phyloP scores from a whole-genome alignment of 2,329 filamentous ascomycete genomes.

The Apiospora kogelbergensis region DNA sequence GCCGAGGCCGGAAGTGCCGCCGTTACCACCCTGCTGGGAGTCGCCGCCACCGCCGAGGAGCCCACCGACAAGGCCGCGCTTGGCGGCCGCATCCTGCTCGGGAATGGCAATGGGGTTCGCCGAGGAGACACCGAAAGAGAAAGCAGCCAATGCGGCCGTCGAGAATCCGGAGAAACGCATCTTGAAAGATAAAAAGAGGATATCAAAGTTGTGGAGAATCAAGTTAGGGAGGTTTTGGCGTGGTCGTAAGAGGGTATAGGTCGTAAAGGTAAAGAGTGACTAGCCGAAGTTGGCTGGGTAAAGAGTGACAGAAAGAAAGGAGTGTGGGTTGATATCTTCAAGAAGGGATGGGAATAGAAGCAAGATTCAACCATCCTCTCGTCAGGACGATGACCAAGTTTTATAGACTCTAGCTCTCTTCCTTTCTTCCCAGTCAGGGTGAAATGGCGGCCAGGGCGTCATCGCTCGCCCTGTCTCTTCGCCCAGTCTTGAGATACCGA shows the following conservation, averaged over 20 bases:
- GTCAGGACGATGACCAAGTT: background rate
- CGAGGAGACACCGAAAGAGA: constrained; percentile 5
- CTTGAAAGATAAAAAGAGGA: background rate
- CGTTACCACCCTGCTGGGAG: background rate
- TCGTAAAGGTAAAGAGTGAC: background rate
- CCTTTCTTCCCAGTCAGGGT: background rate
- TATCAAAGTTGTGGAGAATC: background rate
- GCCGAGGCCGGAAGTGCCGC: background rate
- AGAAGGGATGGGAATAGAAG: background rate
- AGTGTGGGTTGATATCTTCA: background rate
- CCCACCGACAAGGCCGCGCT: background rate
- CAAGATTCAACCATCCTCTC: background rate
- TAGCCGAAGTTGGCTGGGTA: background rate
- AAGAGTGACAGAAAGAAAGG: background rate
- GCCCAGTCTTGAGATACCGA: background rate
- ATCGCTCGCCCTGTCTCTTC: background rate
- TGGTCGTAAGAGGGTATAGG: background rate
- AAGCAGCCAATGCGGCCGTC: constrained; percentile 9
- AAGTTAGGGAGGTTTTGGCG: background rate
- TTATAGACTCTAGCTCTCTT: background rate
- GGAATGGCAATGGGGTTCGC: constrained; percentile 2
- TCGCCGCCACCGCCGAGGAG: background rate
- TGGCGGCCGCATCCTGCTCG: background rate
- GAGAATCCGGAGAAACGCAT: constrained; percentile 12
- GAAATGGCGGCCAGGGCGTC: background rate